phyloP scores from a whole-genome alignment of 2,329 filamentous ascomycete genomes.

The Hypoxylon sp. region DNA sequence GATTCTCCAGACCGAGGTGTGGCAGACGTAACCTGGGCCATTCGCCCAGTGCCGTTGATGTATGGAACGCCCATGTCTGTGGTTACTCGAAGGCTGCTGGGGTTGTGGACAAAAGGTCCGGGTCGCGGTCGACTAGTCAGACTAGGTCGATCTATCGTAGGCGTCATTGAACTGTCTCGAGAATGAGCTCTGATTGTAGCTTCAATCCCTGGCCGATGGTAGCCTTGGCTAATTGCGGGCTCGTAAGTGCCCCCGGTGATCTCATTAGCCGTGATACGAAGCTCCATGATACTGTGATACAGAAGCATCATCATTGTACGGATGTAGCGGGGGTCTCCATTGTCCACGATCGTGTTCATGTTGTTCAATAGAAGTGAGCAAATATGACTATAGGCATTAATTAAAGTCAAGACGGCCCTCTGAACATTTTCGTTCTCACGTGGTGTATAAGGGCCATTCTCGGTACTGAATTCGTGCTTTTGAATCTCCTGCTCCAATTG shows the following conservation, averaged over 20 bases:
- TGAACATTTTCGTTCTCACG: conserved; percentile 75
- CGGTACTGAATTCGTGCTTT: conserved; percentile 68
- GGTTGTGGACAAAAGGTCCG: conserved; percentile 62
- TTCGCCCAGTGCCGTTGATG: conserved; percentile 65
- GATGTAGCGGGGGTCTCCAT: conserved; percentile 77
- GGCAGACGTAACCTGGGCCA: conserved; percentile 68
- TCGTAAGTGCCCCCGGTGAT: conserved; percentile 48
- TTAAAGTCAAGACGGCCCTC: conserved; percentile 73
- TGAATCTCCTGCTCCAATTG: conserved; percentile 76
- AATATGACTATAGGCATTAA: conserved; percentile 76
- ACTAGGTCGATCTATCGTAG: conserved; percentile 65
- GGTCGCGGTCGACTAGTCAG: conserved; percentile 58
- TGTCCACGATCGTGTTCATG: conserved; percentile 75
- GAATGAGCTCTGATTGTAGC: conserved; percentile 67
- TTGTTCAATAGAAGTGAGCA: conserved; percentile 73
- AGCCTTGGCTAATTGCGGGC: conserved; percentile 43
- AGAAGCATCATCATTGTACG: conserved; percentile 74
- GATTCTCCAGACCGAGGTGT: conserved; percentile 89
- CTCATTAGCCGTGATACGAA: conserved; percentile 67
- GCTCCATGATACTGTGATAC: conserved; percentile 78
- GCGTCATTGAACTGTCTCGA: conserved; percentile 68
- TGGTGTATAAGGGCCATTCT: conserved; percentile 64
- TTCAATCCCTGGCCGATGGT: conserved; percentile 55
- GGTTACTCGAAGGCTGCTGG: conserved; percentile 69
- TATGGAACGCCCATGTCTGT: conserved; percentile 68